Conservation (phyloP, 306 rosid genomes). For the Morella rubra region DNA sequence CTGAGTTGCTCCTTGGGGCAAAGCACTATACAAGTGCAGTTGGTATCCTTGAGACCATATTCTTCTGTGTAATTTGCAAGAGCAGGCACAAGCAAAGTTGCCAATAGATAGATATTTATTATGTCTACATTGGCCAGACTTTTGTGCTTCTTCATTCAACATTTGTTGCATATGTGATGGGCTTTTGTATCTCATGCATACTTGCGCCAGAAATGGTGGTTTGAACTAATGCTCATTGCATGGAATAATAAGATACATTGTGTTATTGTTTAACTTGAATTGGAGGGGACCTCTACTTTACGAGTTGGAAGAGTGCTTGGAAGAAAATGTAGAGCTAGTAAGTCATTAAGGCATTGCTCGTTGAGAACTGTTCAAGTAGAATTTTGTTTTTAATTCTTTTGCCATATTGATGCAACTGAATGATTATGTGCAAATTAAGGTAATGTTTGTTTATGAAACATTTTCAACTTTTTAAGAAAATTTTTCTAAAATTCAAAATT, state of each 20-base stretch:
- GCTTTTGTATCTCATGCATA: not conserved
- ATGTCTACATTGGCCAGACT: not conserved
- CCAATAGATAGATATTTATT: not conserved
- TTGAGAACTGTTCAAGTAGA: not conserved
- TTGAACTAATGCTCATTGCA: not conserved
- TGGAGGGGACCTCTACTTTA: not conserved
- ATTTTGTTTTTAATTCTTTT: not conserved
- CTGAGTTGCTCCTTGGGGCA: constrained; percentile 98
- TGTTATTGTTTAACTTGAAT: not conserved
- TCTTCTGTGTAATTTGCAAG: constrained; percentile 5
- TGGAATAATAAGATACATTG: not conserved
- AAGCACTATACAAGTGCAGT: constrained; percentile 99
- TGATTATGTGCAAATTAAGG: not conserved
- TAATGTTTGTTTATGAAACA: no score
- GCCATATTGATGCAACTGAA: not conserved
- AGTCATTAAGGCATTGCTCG: not conserved
- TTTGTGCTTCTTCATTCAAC: not conserved
- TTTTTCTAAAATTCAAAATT: no score
- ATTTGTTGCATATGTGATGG: not conserved
- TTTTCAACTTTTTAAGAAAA: no score
- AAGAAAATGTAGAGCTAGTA: not conserved
- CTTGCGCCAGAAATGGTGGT: not conserved
- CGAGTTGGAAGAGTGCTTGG: not conserved
- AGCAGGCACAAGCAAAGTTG: not conserved
- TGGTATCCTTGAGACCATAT: constrained; percentile 57